Base-by-base conservation (phyloP, 2,329 filamentous ascomycete genomes). In the Pseudocercospora fuligena region DNA sequence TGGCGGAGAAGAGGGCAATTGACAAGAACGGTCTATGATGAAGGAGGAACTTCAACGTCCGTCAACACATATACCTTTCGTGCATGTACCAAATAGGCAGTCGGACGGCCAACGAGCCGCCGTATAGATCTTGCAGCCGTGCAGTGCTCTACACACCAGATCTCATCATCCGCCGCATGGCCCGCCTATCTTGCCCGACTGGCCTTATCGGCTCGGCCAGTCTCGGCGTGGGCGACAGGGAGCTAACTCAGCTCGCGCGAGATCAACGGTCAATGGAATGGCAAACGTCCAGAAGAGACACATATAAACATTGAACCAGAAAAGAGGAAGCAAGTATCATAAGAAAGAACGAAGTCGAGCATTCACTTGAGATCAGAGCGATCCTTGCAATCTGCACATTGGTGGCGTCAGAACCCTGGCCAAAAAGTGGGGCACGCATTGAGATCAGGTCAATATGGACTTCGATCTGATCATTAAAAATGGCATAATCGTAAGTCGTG, bases 401-500 rank as follows among this genome's bases (percentile, higher is more conserved):
- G 23, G 51, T 31, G 51, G 51, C 51, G 51, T 56, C 23, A 31
- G 16, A 43, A 19, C 25, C 25, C 16, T 56, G 14, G n/a, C 51
- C 12, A 31, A 56, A 56, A 56, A 56, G 51, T 29, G 51, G 47
- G 46, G 21, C 21, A 23, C 4, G 23, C 12, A n/a, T 56, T 56
- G 23, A 27, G 27, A 16, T 16, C 23, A 56, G 16, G 23, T 31
- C 58, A 60, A 60, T 3, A 75, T 75, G 74, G 73, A 72, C 36
- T 73, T 83, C 65, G 81, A 82, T 70, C 73, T 80, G 29, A 74
- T 83, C 46, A 72, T 82, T 36, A 78, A 74, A 63, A 82, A 82
- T 71, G 80, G 79, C 9, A 78, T 78, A 5, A 78, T 83, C 65
- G 80, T 82, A 73, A 73, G 67, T 70, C 7, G 7, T 7, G 29